Evolutionary conservation across 441 rosid genomes (phyloP).

Genomic region (Metrosideros polymorpha): DNA sequence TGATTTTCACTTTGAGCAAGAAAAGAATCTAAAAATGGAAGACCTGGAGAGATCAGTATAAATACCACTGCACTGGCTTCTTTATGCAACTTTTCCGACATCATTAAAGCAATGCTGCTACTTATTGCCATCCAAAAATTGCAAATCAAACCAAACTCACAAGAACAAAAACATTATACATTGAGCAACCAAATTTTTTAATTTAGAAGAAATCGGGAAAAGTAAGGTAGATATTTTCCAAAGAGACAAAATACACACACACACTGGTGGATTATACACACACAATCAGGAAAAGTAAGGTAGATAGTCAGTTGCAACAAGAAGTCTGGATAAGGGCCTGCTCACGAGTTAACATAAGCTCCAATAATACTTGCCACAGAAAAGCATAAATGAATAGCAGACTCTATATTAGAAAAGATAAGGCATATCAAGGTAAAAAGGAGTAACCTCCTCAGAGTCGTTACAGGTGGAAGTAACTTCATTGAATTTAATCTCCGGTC

Average conservation of each 20-base stretch:
- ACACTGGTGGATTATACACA: not conserved
- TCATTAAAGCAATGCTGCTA: not conserved
- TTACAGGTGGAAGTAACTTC: constrained; percentile 44
- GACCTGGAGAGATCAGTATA: not conserved
- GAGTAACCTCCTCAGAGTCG: constrained; percentile 67
- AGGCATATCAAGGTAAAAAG: not conserved
- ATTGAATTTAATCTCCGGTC: constrained; percentile 43
- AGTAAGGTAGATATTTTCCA: not conserved
- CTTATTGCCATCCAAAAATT: not conserved
- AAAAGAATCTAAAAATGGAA: not conserved
- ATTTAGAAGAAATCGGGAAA: not conserved
- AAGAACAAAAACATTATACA: not conserved
- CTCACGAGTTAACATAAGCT: not conserved
- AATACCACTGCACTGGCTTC: not conserved
- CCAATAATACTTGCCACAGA: not conserved
- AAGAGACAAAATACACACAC: not conserved
- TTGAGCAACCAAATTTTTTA: not conserved
- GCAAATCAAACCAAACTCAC: not conserved
- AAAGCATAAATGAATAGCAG: not conserved
- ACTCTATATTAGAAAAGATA: not conserved
- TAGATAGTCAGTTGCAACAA: not conserved
- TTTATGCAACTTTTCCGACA: not conserved
- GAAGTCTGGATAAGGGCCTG: not conserved
- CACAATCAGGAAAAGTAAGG: not conserved
- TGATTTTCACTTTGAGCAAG: not conserved